phyloP scores from a whole-genome alignment of 2,329 filamentous ascomycete genomes.

The Aspergillus aculeatinus region DNA sequence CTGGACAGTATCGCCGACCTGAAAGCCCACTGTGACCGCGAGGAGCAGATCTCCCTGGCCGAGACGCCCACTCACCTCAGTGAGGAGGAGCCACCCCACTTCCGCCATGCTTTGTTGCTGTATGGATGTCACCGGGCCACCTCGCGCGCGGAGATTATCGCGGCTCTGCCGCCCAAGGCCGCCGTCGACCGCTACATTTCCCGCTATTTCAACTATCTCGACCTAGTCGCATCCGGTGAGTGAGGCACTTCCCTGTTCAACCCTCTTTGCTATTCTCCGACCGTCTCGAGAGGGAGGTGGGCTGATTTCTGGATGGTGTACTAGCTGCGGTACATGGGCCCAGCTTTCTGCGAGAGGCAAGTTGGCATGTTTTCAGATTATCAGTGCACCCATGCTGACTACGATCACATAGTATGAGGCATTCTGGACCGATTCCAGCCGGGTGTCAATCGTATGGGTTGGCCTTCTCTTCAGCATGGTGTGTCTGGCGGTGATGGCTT shows the following conservation, averaged over 20 bases:
- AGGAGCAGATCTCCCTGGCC: constrained; percentile 19
- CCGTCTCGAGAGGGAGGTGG: neutral
- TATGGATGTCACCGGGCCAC: constrained; percentile 14
- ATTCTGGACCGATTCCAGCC: constrained; percentile 45
- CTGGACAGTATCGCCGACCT: constrained; percentile 26
- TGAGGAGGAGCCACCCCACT: neutral
- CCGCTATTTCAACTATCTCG: constrained; percentile 28
- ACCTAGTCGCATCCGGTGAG: constrained; percentile 20
- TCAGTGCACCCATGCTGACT: constrained; percentile 1
- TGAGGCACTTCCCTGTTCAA: neutral
- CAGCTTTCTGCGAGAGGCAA: constrained; percentile 33
- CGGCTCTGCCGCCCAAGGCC: constrained; percentile 22
- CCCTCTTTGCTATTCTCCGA: constrained; percentile 3
- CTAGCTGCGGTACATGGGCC: constrained; percentile 27
- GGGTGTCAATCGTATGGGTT: constrained; percentile 44
- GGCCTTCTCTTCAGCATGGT: constrained; percentile 46
- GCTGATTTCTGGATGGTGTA: neutral
- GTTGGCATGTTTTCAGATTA: neutral
- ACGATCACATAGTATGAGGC: constrained; percentile 35
- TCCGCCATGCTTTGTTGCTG: constrained; percentile 10
- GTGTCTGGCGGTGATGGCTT: constrained; percentile 23
- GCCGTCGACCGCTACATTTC: constrained; percentile 28
- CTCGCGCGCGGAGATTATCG: constrained; percentile 22
- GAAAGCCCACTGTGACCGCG: constrained; percentile 25
- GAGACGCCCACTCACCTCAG: constrained; percentile 3